phyloP scores from a whole-genome alignment of 2,329 filamentous ascomycete genomes.

The Hypomyces perniciosus region DNA sequence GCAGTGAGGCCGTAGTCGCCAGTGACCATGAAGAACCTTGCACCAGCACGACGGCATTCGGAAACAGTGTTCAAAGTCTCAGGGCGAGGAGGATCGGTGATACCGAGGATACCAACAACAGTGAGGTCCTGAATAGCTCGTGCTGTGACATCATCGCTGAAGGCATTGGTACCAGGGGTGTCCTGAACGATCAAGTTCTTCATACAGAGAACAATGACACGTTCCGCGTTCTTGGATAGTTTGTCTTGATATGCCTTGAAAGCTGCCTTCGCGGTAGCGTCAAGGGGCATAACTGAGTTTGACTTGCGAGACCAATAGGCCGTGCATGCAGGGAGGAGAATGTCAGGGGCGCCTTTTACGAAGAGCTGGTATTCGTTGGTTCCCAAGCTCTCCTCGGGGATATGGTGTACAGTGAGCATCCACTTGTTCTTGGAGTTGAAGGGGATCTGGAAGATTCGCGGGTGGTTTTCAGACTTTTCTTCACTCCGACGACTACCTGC shows the following conservation, averaged over 20 bases:
- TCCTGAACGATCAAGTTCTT: conserved; percentile 29
- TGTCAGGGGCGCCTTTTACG: conserved; percentile 50
- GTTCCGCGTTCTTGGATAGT: conserved; percentile 36
- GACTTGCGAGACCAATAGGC: conserved; percentile 29
- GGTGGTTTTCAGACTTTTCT: conserved; percentile 14
- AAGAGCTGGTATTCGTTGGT: conserved; percentile 34
- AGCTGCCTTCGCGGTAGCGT: conserved; percentile 24
- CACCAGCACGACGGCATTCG: conserved; percentile 38
- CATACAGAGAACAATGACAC: conserved; percentile 37
- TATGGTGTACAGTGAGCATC: conserved; percentile 37
- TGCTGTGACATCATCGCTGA: conserved; percentile 43
- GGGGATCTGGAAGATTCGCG: conserved; percentile 35
- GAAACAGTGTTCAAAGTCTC: conserved; percentile 37
- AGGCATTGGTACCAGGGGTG: conserved; percentile 42
- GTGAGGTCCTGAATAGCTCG: conserved; percentile 37
- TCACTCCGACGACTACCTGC: conserved; percentile 20
- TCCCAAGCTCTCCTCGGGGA: conserved; percentile 21
- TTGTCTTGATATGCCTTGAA: conserved; percentile 34
- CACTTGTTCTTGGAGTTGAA: conserved; percentile 48
- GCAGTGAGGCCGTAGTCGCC: conserved; percentile 50
- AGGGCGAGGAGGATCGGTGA: conserved; percentile 40
- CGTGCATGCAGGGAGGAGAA: conserved; percentile 34
- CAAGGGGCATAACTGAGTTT: conserved; percentile 29
- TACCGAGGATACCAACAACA: conserved; percentile 47
- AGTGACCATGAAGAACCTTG: conserved; percentile 44